Percentiles rank a stretch among this genome's conserved stretches.
Conservation (phyloP, 1,284 basidiomycete genomes). For the Cerrena zonata region DNA sequence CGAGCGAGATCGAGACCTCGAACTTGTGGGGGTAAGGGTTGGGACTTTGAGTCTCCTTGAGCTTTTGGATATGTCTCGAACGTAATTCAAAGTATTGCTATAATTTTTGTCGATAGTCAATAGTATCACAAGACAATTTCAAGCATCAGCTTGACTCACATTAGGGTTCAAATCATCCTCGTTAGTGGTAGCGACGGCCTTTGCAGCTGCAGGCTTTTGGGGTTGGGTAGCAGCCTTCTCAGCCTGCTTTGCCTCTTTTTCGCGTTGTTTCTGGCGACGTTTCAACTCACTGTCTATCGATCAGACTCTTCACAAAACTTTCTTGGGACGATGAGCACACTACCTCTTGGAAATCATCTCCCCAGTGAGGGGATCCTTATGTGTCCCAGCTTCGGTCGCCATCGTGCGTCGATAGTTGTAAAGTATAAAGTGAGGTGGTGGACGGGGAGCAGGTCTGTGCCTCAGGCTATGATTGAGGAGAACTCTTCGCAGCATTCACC, state of each 20-base stretch:
- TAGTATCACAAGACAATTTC: neutral
- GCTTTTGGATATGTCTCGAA: conserved; percentile 79
- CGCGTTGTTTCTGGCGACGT: conserved; percentile 80
- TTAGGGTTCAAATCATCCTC: conserved; percentile 82
- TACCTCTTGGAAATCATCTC: conserved; percentile 94
- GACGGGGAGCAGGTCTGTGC: conserved; percentile 14
- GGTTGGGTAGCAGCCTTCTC: conserved; percentile 60
- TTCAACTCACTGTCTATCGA: conserved; percentile 74
- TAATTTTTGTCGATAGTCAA: neutral
- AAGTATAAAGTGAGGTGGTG: conserved; percentile 8
- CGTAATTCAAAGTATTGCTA: conserved; percentile 97
- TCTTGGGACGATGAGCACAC: conserved; percentile 29
- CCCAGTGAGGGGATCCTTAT: conserved; percentile 84
- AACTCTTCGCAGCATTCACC: conserved; percentile 28
- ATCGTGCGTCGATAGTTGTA: conserved; percentile 2
- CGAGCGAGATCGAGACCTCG: conserved; percentile 78
- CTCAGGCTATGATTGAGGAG: conserved; percentile 17
- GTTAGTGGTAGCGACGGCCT: conserved; percentile 35
- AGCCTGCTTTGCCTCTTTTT: conserved; percentile 81
- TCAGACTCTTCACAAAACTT: conserved; percentile 23
- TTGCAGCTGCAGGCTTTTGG: conserved; percentile 15
- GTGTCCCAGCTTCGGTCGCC: conserved; percentile 28
- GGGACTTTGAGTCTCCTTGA: conserved; percentile 80
- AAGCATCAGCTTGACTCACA: conserved; percentile 37
- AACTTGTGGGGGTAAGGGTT: conserved; percentile 99